A percentile compares a stretch with the other conserved stretches of the same genome.
Evolutionary conservation across 2,329 filamentous ascomycete genomes (phyloP).

Genomic region (Gnomoniopsis smithogilvyi): DNA sequence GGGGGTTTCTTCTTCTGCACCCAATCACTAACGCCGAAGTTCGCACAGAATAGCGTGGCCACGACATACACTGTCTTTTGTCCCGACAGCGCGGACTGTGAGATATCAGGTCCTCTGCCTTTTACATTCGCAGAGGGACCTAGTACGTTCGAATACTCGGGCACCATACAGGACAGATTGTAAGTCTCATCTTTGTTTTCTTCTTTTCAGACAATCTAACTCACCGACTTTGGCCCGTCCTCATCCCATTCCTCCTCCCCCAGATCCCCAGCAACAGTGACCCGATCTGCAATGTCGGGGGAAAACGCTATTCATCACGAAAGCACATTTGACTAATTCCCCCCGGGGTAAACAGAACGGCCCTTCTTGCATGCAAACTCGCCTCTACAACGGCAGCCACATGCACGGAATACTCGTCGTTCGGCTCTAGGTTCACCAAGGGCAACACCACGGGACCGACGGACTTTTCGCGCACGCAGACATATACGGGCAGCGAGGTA

Average conservation of each 20-base stretch:
- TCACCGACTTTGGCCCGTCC: too few relatives aligned
- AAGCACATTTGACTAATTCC: neutral
- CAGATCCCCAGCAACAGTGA: too few relatives aligned
- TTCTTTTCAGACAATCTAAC: neutral
- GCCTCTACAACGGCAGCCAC: constrained; percentile 40
- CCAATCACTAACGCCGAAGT: constrained; percentile 3
- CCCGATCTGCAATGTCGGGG: too few relatives aligned
- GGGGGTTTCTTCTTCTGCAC: constrained; percentile 6
- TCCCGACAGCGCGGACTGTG: constrained; percentile 37
- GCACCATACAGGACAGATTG: constrained; percentile 6
- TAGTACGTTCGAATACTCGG: constrained; percentile 30
- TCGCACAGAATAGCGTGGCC: constrained; percentile 32
- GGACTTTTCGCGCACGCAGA: constrained; percentile 42
- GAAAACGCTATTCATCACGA: neutral
- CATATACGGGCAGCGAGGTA: constrained; percentile 38
- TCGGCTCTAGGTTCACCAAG: constrained; percentile 35
- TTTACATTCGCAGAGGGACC: constrained; percentile 46
- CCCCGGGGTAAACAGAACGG: constrained; percentile 31
- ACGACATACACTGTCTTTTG: constrained; percentile 51
- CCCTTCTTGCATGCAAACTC: constrained; percentile 40
- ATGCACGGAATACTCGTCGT: constrained; percentile 47
- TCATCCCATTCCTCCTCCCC: too few relatives aligned
- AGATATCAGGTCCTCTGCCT: constrained; percentile 43
- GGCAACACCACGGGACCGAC: constrained; percentile 39
- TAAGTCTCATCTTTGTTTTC: constrained; percentile 1